Base-by-base conservation (phyloP, 345 rosid genomes). In the Durio zibethinus region DNA sequence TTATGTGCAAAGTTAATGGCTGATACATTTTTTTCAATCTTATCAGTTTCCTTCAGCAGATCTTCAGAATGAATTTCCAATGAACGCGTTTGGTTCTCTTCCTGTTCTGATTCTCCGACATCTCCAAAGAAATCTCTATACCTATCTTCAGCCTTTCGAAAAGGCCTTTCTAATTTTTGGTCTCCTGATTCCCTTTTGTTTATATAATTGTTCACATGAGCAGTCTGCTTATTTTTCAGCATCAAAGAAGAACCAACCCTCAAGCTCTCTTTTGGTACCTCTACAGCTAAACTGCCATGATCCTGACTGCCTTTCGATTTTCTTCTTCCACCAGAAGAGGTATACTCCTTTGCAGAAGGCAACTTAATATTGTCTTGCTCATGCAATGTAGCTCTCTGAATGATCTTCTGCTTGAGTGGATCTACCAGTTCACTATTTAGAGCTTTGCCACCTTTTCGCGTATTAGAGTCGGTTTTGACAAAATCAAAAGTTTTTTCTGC, bases 71-170 rank as follows among this genome's bases (percentile, higher is more conserved):
- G 75, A 54, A 76, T 84, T 25, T 85, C 88, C 76, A 79, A 21
- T 7, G 82, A 77, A 85, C 82, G 78, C 29, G 47, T 64, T 21
- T 72, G 87, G 75, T 81, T 88, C 84, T 90, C 97, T 76, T 90
- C 95, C 74, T 77, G 83, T 29, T 91, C 97, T 65, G 85, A 79
- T 69, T 86, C 88, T 33, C 40, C 89, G 0, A 86, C 79, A 62
- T 94, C 99, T 74, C 98, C 97, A 80, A 90, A 90, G 81, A 89
- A 89, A 23, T 90, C 98, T 81, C 79, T 88, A 77, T 91, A 89
- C 53, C 76, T 84, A 75, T 94, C 95, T 36, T 87, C 92, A 9
- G 78, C 82, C 79, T 85, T 90, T 76, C 76, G 89, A 63, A 62
- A 59, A 72, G 81, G 81, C 84, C 85, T 87, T n/a, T 67, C 87